Evolutionary conservation across 805 yeast genomes (phyloP).

Genomic region (Candida suzukii): DNA sequence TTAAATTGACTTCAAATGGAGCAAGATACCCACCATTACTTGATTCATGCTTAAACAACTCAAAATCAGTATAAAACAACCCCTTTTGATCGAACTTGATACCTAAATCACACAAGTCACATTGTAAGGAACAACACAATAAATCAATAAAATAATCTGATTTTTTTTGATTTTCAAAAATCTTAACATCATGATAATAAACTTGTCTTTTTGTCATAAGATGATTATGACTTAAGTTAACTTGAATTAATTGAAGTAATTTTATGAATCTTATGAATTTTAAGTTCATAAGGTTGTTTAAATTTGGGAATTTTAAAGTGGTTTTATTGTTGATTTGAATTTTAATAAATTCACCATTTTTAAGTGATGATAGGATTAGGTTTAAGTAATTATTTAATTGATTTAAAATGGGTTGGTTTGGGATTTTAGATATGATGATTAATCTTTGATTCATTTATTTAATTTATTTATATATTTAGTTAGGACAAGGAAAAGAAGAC

Average conservation of each 20-base stretch:
- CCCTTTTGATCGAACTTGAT: constrained; percentile 54
- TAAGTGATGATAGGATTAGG: too few species aligned
- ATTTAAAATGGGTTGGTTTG: too few species aligned
- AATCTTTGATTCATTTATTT: too few species aligned
- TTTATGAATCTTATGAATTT: constrained; percentile 17
- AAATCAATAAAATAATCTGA: constrained; percentile 32
- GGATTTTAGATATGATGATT: too few species aligned
- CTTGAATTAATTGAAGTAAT: constrained; percentile 12
- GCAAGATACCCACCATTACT: too few species aligned
- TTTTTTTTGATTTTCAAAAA: constrained; percentile 38
- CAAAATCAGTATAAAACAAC: constrained; percentile 36
- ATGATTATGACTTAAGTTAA: neutral
- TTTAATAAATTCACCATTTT: constrained; percentile 15
- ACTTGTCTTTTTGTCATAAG: constrained; percentile 46
- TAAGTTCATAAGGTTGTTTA: constrained; percentile 7
- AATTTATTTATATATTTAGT: neutral
- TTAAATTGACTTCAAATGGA: too few species aligned
- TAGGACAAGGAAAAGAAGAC: too few species aligned
- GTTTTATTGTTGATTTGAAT: constrained; percentile 9
- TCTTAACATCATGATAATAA: constrained; percentile 47
- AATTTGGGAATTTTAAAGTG: constrained; percentile 14
- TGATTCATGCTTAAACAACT: too few species aligned
- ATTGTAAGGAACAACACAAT: constrained; percentile 30
- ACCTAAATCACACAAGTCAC: constrained; percentile 31
- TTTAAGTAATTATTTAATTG: too few species aligned